Base-by-base conservation (phyloP, 2,329 filamentous ascomycete species). In the Penicillium crustosum region DNA sequence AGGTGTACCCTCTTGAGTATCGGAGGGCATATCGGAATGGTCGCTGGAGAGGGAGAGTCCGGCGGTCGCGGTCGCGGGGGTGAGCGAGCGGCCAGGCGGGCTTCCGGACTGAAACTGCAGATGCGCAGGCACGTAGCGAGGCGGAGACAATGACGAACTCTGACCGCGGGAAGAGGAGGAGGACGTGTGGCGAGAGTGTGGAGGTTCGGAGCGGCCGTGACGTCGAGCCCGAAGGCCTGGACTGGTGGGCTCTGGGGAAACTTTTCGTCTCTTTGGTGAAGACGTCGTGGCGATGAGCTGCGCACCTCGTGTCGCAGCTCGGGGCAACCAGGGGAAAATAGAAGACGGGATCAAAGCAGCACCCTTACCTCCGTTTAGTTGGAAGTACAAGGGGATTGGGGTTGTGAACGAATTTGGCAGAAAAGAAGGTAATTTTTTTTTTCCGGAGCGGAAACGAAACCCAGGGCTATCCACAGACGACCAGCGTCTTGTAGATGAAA, bases 111-210 rank as follows among this genome's bases (percentile, higher is more conserved):
- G 81, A 70, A 79, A 77, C 69, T 83, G 81, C 56, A 85, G 73
- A 71, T 85, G 83, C 53, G 82, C 79, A 60, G 83, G 83, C 55
- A 85, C 76, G 69, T 80, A 83, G 58, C 80, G 77, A 43, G 78
- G 69, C 49, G 72, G 69, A 33, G 73, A 71, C 39, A 62, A 58
- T 47, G 73, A 71, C 42, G 69, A 67, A 57, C 64, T 66, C 53
- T 62, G 64, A 56, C 63, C 67, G 58, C 66, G 67, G 52, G 64
- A 63, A 55, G 60, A 64, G 29, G 68, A 68, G 29, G 63, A 48
- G 31, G 68, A 67, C 17, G 63, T 55, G 67, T 67, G 66, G 61
- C 61, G 57, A 64, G 59, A 53, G 64, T 58, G 47, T 31, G 67
- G 63, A 49, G 63, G 61, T 38, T 66, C 66, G 59, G 68, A 66